These are phyloP conservation scores for Leccinum imitatum DNA, from an alignment of 768 basidiomycete genomes.

Conservation along the genomic window DNA sequence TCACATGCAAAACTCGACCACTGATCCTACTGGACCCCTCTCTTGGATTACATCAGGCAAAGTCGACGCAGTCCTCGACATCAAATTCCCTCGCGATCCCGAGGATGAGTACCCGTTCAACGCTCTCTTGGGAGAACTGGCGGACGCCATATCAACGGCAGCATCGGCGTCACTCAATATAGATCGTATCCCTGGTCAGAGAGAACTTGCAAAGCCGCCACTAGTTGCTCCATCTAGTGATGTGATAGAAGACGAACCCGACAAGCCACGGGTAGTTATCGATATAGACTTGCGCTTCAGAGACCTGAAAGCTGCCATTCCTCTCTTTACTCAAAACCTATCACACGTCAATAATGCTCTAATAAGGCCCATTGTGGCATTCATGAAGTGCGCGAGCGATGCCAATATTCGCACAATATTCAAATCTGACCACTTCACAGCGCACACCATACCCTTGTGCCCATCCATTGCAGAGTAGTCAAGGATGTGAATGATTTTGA, in stretches of 20 bases:
- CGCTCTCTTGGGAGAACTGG: constrained; percentile 84
- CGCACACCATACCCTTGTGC: constrained; percentile 89
- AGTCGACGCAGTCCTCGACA: constrained; percentile 94
- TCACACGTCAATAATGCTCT: constrained; percentile 92
- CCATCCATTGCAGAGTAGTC: constrained; percentile 87
- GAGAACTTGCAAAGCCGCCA: constrained; percentile 83
- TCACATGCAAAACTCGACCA: constrained; percentile 84
- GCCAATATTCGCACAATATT: background rate
- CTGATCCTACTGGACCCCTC: constrained; percentile 76
- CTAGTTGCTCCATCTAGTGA: constrained; percentile 65
- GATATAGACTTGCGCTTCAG: constrained; percentile 95
- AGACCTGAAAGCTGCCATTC: constrained; percentile 93
- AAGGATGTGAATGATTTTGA: constrained; percentile 88
- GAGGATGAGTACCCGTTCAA: constrained; percentile 70
- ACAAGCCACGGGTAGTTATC: constrained; percentile 60
- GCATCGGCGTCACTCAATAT: constrained; percentile 45
- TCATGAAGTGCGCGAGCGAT: constrained; percentile 79
- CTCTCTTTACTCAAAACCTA: constrained; percentile 84
- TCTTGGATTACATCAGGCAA: constrained; percentile 99
- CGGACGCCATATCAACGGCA: constrained; percentile 77
- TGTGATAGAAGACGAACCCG: constrained; percentile 24
- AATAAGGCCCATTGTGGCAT: constrained; percentile 94
- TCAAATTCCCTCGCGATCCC: constrained; percentile 89
- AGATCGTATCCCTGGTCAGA: constrained; percentile 83
- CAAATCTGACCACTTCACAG: constrained; percentile 40